Evolutionary conservation across 176 grass and related monocot genomes (phyloP).

Genomic region (Hordeum vulgare): MorexV3_pseudomolecules_assembly NC_058523.1:48979223-48979722

Average conservation of each 20-base stretch:
- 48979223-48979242: background rate
- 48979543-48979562: background rate
- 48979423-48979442: background rate
- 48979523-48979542: background rate
- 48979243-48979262: background rate
- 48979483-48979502: background rate
- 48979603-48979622: slow-evolving; percentile 38
- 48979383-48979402: background rate
- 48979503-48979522: background rate
- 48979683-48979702: background rate
- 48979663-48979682: slow-evolving; percentile 50
- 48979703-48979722: too few species aligned
- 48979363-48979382: background rate
- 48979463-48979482: background rate
- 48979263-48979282: background rate
- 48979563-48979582: background rate
- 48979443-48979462: background rate
- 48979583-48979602: background rate
- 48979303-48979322: background rate
- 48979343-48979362: too few species aligned
- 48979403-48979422: background rate
- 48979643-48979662: slow-evolving; percentile 48
- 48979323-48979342: background rate
- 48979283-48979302: background rate
- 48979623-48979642: slow-evolving; percentile 35